Base-by-base conservation (phyloP, 495 filamentous ascomycete genomes). In the Penicillium riverlandense region DNA sequence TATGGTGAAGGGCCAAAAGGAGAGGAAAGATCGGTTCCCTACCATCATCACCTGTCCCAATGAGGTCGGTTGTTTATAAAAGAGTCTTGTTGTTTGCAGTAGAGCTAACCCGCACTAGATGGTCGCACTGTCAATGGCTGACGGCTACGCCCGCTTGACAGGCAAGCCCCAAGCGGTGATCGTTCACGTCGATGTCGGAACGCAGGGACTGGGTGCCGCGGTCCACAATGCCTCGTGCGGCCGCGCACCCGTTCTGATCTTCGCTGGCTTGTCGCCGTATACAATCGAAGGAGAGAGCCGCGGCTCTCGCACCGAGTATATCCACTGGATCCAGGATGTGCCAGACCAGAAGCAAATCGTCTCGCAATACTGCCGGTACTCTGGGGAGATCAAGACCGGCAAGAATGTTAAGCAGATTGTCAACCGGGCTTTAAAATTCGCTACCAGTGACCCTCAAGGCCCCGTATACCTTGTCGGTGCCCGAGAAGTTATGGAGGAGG, bases 281-380 rank as follows among this genome's bases (percentile, higher is more conserved):
- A 96, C 91, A 2, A 79, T 87, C 31, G 90, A 97, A 51, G 91
- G 91, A 5, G 91, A 96, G 66, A 78, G 89, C 72, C 76, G 87
- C 14, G 91, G 91, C 2, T 87, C 81, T 4, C 76, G 91, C 35
- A 95, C 89, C 0, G 91, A 96, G 65, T 96, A 91, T 59, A 97
- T 96, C 55, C 91, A 97, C 57, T 97, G 91, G 87, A 90, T 96
- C 34, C 91, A 97, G 57, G 88, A 97, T 66, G 88, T 96, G 7
- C 91, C 90, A 1, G 89, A 97, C 49, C 91, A 97, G 66, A 90
- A 88, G 59, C 83, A 85, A 60, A 96, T 97, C 47, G 73, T 97
- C 10, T 76, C 77, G 2, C 91, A 97, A 65, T 97, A 97, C 61
- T 96, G 91, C 59, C 79, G 91, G n/a, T 97, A 96, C 59, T 69